Evolutionary conservation across 2,329 filamentous ascomycete genomes (phyloP), one percentile per base, ranked within the genome.

Genomic region (Mycosphaerelloides madeirae): DNA sequence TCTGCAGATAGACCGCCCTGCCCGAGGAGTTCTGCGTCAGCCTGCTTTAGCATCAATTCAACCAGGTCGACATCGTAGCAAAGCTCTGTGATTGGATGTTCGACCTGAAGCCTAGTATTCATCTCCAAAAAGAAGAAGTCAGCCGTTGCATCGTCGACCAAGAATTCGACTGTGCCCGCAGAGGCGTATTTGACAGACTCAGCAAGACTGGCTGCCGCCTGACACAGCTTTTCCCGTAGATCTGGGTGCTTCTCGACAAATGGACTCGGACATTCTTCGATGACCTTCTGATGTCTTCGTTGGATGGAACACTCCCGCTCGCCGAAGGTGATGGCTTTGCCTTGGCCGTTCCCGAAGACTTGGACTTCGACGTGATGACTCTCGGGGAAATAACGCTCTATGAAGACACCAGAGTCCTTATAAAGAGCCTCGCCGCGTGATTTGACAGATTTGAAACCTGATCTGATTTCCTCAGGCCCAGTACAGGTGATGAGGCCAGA

Each of bases 241-340:
- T 65, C 63, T 1, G 65, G 63, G 41, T 74, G 66, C 32, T 58
- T 67, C 38, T 68, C 65, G 0, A 79, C 68, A 47, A 83, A 82
- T 0, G 88, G 87, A 12, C 86, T 87, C 0, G 89, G 89, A 3
- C 85, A 89, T 66, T 95, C 89, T 64, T 95, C 89, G 16, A 95
- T 77, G 32, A 95, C 85, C 69, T 95, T 95, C 64, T 95, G 89
- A 62, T 95, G 88, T 31, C 89, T 73, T 52, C 89, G 73, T 68
- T 95, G 89, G 11, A 95, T 77, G 40, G 85, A 91, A 67, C 89
- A 95, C 64, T 95, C 89, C 44, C 89, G 76, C 68, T 95, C 89
- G 15, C 88, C 87, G 22, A 95, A 79, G n/a, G 85, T 82, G 8
- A 95, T 83, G 13, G 84, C 87, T 61, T 85, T 80, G 1, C 87